Evolutionary conservation across 1,284 basidiomycete genomes (phyloP), one percentile per base, ranked within the genome.

Genomic region (Ustilago trichophora): DNA sequence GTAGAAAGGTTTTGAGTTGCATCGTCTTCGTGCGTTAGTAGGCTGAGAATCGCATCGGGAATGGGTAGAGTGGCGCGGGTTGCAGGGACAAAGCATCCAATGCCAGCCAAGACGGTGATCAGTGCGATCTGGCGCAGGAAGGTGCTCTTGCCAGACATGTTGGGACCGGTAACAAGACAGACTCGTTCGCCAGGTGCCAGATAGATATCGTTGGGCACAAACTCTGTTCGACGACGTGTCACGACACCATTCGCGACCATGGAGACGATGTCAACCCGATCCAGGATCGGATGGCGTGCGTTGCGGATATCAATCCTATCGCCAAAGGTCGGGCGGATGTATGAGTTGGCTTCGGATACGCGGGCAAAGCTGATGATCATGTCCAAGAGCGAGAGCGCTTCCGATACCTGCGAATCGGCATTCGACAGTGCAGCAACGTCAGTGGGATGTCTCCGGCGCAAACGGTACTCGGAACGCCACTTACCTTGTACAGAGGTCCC

Each of bases 51-150:
- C 0, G 88, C 86, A 71, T 95, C 91, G 50, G 93, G 90, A 3
- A 93, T 85, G 27, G 89, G 90, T 53, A 59, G 68, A 6, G 57
- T 49, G 1, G 64, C 64, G 6, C 50, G 44, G 4, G 44, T 25
- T 4, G 64, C 64, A 18, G 64, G 64, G 6, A 67, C 64, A 81
- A 92, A 94, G 81, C 89, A 92, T 0, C 93, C 93, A 2, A 74
- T 52, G 13, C 92, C 89, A 0, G 91, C 92, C 87, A 95, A 90
- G 16, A 95, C 84, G 0, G 87, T 86, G 38, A 97, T 83, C 3
- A 97, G 84, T 0, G 90, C 94, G 25, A 93, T 87, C 78, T 96
- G 93, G 16, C 89, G 87, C 10, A 98, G 84, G 75, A 93, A 94
- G 0, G 93, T 97, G 78, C 91, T 95, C 82, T 98, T 98, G 1